Conservation (phyloP, 257 asterid species). For the Lithospermum erythrorhizon region DNA sequence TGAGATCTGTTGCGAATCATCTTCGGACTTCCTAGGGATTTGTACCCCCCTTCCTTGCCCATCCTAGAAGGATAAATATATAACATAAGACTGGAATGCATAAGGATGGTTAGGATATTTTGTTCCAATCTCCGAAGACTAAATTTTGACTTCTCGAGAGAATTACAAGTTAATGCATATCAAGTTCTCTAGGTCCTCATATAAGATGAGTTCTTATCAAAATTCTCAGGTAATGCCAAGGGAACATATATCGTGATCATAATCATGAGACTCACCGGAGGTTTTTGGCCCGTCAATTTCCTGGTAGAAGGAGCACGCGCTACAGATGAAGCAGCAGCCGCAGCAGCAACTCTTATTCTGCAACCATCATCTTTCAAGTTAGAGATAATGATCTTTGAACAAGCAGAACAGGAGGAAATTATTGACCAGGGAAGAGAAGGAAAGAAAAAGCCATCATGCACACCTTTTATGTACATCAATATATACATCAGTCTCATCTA, state of each 20-base stretch:
- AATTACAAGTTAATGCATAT: too few relatives aligned
- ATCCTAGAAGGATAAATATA: background rate
- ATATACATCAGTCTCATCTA: slow-evolving; percentile 92
- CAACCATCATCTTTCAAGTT: slow-evolving; percentile 13
- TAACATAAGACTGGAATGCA: background rate
- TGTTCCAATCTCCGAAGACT: background rate
- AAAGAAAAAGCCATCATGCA: background rate
- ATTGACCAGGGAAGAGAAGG: background rate
- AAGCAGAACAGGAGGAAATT: background rate
- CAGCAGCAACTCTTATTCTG: slow-evolving; percentile 96
- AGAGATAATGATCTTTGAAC: background rate
- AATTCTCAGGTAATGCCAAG: background rate
- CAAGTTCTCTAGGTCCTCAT: too few relatives aligned
- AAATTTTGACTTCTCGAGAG: background rate
- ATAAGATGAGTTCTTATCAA: too few relatives aligned
- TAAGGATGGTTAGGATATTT: too few relatives aligned
- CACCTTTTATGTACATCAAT: slow-evolving; percentile 94
- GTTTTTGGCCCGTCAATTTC: slow-evolving; percentile 34
- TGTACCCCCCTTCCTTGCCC: background rate
- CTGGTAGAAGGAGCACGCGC: slow-evolving; percentile 69
- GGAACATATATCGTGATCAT: background rate
- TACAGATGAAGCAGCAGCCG: slow-evolving; percentile 85
- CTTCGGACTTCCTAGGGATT: background rate
- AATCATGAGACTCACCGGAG: slow-evolving; percentile 23
- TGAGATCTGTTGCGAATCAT: background rate